phyloP scores from a whole-genome alignment of 495 filamentous ascomycete genomes.

The Poronia punctata region DNA sequence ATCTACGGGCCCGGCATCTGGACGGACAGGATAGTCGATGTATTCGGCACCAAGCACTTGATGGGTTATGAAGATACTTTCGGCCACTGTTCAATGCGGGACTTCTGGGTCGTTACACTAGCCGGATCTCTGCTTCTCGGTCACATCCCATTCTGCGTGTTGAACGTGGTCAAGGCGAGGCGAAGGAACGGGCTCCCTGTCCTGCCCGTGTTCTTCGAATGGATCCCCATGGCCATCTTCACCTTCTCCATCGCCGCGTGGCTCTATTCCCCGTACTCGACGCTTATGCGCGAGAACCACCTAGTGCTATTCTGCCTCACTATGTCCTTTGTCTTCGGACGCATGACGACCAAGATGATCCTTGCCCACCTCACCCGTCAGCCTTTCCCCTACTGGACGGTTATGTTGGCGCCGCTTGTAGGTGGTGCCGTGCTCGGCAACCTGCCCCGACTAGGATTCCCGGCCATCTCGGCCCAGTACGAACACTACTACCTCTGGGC shows the following conservation, averaged over 20 bases:
- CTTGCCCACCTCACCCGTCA: slow-evolving; percentile 89
- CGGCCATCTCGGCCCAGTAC: slow-evolving; percentile 46
- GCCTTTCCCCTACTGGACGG: slow-evolving; percentile 94
- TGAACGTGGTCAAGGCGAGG: slow-evolving; percentile 75
- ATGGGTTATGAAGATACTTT: slow-evolving; percentile 48
- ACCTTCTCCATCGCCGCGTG: slow-evolving; percentile 66
- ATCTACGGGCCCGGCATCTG: slow-evolving; percentile 85
- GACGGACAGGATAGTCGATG: slow-evolving; percentile 60
- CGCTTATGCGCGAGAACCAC: slow-evolving; percentile 69
- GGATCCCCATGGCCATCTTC: slow-evolving; percentile 84
- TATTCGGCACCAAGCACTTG: slow-evolving; percentile 51
- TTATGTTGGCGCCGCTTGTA: slow-evolving; percentile 77
- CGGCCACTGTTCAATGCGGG: slow-evolving; percentile 61
- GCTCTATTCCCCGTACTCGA: slow-evolving; percentile 83
- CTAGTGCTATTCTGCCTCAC: slow-evolving; percentile 88
- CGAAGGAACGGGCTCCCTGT: slow-evolving; percentile 66
- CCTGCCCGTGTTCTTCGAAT: slow-evolving; percentile 83
- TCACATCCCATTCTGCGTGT: slow-evolving; percentile 75
- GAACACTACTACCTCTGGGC: slow-evolving; percentile 77
- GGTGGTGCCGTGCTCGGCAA: slow-evolving; percentile 79
- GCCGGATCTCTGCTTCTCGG: slow-evolving; percentile 62
- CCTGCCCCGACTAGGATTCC: slow-evolving; percentile 69
- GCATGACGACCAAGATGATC: slow-evolving; percentile 99
- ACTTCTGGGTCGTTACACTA: slow-evolving; percentile 82
- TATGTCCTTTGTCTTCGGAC: slow-evolving; percentile 95